Base-by-base conservation (phyloP, 495 filamentous ascomycete genomes). In the Cairneyella variabilis region DNA sequence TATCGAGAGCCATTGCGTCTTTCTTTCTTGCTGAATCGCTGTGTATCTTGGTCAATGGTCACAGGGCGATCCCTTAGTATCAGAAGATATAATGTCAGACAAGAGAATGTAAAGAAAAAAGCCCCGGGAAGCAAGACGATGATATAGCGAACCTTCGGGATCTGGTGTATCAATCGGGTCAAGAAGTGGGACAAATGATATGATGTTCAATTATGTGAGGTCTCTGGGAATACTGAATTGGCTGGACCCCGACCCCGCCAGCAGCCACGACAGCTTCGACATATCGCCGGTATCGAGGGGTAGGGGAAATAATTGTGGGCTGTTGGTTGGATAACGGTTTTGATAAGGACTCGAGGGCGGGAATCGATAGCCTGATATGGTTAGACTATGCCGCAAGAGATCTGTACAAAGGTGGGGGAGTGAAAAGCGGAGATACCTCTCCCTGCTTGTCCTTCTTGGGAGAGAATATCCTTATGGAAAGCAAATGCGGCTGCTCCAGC, bases 1-100 rank as follows among this genome's bases (percentile, higher is more conserved):
- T 78, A 57, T 88, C 80, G 58, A 85, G 75, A 58, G 81, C 82
- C 84, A 86, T 86, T 62, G 43, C 70, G n/a, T n/a, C 42, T 38
- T 30, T 34, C n/a, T 20, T 10, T 9, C 0, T 28, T 38, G 21
- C 51, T 50, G 28, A 36, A 45, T 5, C 28, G 18, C 23, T n/a
- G n/a, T n/a, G n/a, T n/a, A n/a, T n/a, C n/a, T n/a, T n/a, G n/a
- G n/a, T n/a, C n/a, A n/a, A n/a, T n/a, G n/a, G n/a, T n/a, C n/a
- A n/a, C n/a, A n/a, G n/a, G n/a, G n/a, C n/a, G n/a, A n/a, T n/a
- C n/a, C n/a, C n/a, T n/a, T n/a, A n/a, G 34, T 27, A 25, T 14
- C 12, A 7, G 41, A 14, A 27, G 16, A 36, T 16, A 23, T 21
- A 26, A 25, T 48, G 9, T 30, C 10, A 30, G 26, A 20, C 18